These are phyloP conservation scores for Tremella yokohamensis DNA, from an alignment of 768 basidiomycete genomes.

Conservation along the genomic window DNA sequence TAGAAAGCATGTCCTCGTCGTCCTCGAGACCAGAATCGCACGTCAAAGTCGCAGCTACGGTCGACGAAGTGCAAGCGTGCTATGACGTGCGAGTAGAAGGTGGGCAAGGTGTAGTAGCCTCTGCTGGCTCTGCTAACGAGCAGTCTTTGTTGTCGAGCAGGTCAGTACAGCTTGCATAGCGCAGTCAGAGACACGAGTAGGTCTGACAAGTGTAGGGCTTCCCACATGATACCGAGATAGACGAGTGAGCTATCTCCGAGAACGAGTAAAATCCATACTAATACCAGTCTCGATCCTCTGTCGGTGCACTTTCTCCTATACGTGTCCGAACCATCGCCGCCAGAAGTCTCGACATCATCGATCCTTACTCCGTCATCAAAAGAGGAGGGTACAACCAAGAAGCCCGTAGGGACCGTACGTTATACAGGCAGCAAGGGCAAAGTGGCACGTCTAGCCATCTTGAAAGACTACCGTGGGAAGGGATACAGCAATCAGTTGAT, in stretches of 20 bases:
- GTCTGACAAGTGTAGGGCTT: conserved; percentile 38
- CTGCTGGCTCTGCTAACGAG: background rate
- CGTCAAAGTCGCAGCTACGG: conserved; percentile 29
- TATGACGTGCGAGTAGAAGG: conserved; percentile 47
- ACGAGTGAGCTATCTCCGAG: conserved; percentile 28
- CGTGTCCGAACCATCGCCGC: conserved; percentile 22
- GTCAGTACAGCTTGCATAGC: conserved; percentile 12
- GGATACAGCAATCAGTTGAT: conserved; percentile 44
- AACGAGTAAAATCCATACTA: background rate
- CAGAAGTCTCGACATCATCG: conserved; percentile 19
- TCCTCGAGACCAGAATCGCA: no score
- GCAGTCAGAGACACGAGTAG: background rate
- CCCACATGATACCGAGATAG: conserved; percentile 42
- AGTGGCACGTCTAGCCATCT: conserved; percentile 39
- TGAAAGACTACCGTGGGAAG: conserved; percentile 32
- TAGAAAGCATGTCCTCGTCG: no score
- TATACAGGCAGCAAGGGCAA: conserved; percentile 31
- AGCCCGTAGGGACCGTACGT: conserved; percentile 39
- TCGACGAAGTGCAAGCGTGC: conserved; percentile 42
- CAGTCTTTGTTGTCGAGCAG: conserved; percentile 44
- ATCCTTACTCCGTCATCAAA: conserved; percentile 7
- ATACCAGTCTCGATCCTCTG: conserved; percentile 27
- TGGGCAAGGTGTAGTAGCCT: conserved; percentile 17
- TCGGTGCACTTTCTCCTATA: conserved; percentile 38
- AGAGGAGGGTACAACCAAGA: conserved; percentile 12